Conservation (phyloP, 768 basidiomycete genomes). For the Termitomyces sp. region DNA sequence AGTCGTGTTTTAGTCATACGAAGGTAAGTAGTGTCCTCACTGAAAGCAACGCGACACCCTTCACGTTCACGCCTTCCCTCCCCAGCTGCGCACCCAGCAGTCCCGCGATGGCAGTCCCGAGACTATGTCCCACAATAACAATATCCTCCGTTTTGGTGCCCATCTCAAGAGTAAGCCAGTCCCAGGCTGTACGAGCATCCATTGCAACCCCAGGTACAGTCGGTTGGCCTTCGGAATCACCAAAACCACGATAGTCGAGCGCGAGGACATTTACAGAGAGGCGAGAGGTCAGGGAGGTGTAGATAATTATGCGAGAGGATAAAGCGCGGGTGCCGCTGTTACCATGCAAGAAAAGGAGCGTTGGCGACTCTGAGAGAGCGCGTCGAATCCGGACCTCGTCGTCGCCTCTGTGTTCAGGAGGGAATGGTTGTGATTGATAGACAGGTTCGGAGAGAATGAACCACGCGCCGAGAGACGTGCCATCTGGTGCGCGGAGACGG, state of each 20-base stretch:
- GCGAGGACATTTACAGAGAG: slow-evolving; percentile 56
- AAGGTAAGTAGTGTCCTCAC: slow-evolving; percentile 17
- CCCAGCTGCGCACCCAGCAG: slow-evolving; percentile 43
- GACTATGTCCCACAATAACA: slow-evolving; percentile 65
- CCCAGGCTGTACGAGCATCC: slow-evolving; percentile 61
- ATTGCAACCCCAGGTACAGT: slow-evolving; percentile 50
- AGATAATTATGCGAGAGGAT: slow-evolving; percentile 44
- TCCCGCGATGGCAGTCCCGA: slow-evolving; percentile 67
- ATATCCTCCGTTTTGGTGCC: slow-evolving; percentile 47
- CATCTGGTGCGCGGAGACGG: slow-evolving; percentile 55
- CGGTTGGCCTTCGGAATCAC: slow-evolving; percentile 61
- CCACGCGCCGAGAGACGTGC: slow-evolving; percentile 62
- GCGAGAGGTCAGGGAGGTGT: slow-evolving; percentile 43
- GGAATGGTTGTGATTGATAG: slow-evolving; percentile 31
- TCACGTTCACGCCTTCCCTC: slow-evolving; percentile 33
- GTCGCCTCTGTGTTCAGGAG: slow-evolving; percentile 23
- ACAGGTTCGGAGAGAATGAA: slow-evolving; percentile 51
- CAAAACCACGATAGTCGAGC: slow-evolving; percentile 76
- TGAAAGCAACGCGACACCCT: slow-evolving; percentile 45
- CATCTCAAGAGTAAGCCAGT: slow-evolving; percentile 45
- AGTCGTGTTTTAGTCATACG: background rate
- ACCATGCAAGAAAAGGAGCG: slow-evolving; percentile 69
- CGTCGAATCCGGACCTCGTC: slow-evolving; percentile 19
- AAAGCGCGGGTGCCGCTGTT: slow-evolving; percentile 63
- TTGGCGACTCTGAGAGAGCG: slow-evolving; percentile 36